Conservation (phyloP, 2,329 filamentous ascomycete species). For the Berkeleyomyces basicola region DNA sequence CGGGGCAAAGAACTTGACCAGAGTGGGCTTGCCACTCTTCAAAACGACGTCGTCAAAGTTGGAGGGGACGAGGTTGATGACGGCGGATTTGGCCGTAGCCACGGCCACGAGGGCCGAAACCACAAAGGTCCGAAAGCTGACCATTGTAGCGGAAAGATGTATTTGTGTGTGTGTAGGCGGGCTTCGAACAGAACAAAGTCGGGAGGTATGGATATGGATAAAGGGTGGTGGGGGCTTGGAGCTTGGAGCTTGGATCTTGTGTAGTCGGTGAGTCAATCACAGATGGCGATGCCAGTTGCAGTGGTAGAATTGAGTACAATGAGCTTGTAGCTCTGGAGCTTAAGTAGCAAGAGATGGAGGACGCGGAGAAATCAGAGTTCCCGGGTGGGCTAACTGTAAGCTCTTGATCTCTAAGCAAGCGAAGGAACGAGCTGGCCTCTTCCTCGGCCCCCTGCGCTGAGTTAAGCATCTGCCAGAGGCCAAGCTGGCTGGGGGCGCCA, state of each 20-base stretch:
- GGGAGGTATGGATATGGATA: neutral
- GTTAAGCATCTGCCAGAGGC: neutral
- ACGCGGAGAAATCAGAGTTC: neutral
- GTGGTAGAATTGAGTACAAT: neutral
- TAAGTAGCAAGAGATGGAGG: neutral
- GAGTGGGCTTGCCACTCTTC: constrained; percentile 81
- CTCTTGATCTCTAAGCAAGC: neutral
- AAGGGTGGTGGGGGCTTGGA: neutral
- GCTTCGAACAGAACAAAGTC: neutral
- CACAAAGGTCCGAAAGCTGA: constrained; percentile 43
- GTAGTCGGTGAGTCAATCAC: neutral
- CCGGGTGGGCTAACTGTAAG: neutral
- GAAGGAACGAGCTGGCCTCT: constrained; percentile 14
- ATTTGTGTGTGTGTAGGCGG: neutral
- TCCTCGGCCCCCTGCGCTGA: neutral
- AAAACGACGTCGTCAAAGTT: constrained; percentile 90
- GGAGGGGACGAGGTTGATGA: constrained; percentile 71
- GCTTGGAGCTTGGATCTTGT: neutral
- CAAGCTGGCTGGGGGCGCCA: neutral
- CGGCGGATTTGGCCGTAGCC: constrained; percentile 57
- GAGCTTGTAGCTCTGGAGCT: neutral
- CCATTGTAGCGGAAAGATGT: constrained; percentile 25
- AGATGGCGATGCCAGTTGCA: neutral
- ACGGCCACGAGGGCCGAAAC: constrained; percentile 37
- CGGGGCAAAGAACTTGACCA: constrained; percentile 95